These are phyloP conservation scores for Blastobotrys muscicola DNA, from an alignment of 805 yeast species.

Conservation along the genomic window DNA sequence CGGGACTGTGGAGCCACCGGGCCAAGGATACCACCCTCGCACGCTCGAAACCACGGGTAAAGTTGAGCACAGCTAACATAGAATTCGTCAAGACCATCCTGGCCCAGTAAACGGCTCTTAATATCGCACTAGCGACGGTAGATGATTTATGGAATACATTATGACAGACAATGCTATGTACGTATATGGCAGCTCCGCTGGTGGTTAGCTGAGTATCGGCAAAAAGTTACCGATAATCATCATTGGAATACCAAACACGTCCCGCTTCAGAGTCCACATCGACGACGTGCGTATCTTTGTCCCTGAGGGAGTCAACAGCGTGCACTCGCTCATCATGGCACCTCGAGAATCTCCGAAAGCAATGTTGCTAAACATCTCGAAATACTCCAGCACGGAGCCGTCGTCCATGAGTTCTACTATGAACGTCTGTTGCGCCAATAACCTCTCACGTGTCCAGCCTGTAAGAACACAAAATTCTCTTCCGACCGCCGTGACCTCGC, in stretches of 20 bases:
- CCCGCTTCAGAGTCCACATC: constrained; percentile 89
- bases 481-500: constrained; percentile 72
- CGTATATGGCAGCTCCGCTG: neutral
- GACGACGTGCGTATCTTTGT: constrained; percentile 58
- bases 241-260: constrained; percentile 94
- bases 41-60: too few relatives aligned
- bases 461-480: constrained; percentile 64
- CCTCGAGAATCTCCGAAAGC: constrained; percentile 90
- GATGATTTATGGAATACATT: neutral
- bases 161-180: neutral
- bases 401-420: constrained; percentile 75
- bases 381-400: constrained; percentile 75
- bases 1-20: too few relatives aligned
- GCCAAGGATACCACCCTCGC: too few relatives aligned
- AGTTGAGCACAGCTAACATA: neutral
- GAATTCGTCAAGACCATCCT: constrained; percentile 86
- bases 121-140: neutral
- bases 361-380: constrained; percentile 70
- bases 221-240: constrained; percentile 91
- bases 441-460: constrained; percentile 49
- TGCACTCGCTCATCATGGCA: constrained; percentile 80
- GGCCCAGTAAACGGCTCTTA: constrained; percentile 50
- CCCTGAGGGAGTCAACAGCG: constrained; percentile 42
- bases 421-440: constrained; percentile 31
- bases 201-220: constrained; percentile 43